Evolutionary conservation across 2,329 filamentous ascomycete genomes (phyloP), one percentile per base, ranked within the genome.

Genomic region (Exophiala lecanii-corni): DNA sequence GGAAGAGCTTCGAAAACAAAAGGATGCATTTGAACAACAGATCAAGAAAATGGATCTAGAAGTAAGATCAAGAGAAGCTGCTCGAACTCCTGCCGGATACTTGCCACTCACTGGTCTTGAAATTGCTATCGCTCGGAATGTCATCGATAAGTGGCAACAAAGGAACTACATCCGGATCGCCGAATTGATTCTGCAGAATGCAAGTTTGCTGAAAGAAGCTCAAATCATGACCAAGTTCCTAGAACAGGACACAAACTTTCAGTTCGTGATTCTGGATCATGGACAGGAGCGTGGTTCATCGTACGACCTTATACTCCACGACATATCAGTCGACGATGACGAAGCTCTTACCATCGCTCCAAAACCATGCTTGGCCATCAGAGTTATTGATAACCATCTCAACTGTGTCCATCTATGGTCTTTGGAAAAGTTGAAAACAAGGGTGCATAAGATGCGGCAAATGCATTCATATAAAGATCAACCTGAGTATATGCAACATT

Each of bases 171-270:
- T 98, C 45, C 82, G 84, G 42, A 95, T 98, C 86, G 89, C 91
- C 2, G 92, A 97, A 63, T 80, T 83, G 2, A 82, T 97, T 19
- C 71, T 98, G 34, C 89, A 94, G 59, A 84, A 94, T 61, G 91
- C 91, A 2, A 81, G 86, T 5, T 79, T 82, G 19, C 66, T 98
- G 45, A 98, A 98, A 62, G 92, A 98, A 65, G 92, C 92, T 1
- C 92, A 98, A 60, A 83, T 98, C 48, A 92, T 98, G 87, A 94
- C 89, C 68, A 91, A 95, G 56, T 87, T 94, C 57, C 85, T 98
- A 70, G 86, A 92, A 55, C 92, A 96, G 62, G 81, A 81, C 53
- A 86, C 96, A 6, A 83, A 91, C 15, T 97, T 98, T 62, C 92
- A 98, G 63, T 98, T 97, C 61, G 84, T 87, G 9, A 82, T 96